Conservation (phyloP, 108 stramenopile genomes). For the Skeletonema menzelii region DNA sequence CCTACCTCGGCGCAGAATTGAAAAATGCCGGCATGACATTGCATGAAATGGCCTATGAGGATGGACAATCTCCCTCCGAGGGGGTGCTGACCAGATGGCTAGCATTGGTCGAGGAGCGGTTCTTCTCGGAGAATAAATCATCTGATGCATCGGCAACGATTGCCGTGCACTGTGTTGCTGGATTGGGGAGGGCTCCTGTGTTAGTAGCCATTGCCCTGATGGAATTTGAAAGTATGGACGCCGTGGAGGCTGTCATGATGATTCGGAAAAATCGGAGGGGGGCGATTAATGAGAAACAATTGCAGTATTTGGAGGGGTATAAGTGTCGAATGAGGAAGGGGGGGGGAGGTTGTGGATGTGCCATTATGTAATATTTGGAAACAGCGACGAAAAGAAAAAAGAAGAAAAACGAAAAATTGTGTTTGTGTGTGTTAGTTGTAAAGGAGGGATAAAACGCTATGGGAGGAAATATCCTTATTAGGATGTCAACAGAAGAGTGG, state of each 20-base stretch:
- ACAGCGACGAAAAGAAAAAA: neutral
- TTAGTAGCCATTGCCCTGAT: constrained; percentile 97
- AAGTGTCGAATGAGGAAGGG: constrained; percentile 51
- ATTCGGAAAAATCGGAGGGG: constrained; percentile 90
- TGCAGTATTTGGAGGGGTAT: constrained; percentile 93
- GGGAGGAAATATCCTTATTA: neutral
- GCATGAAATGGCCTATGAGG: constrained; percentile 95
- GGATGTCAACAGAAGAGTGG: neutral
- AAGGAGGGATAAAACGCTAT: neutral
- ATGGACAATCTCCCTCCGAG: constrained; percentile 87
- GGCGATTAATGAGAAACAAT: constrained; percentile 95
- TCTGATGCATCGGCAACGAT: constrained; percentile 55
- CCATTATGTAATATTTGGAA: neutral
- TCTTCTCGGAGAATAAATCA: constrained; percentile 52
- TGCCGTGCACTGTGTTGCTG: constrained; percentile 99
- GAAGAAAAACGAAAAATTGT: neutral
- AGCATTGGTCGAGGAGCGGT: constrained; percentile 81
- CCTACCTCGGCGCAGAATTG: constrained; percentile 81
- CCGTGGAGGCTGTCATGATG: constrained; percentile 91
- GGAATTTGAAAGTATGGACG: constrained; percentile 91
- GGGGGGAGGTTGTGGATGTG: constrained; percentile 30
- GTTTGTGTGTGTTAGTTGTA: neutral
- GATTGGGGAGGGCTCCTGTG: constrained; percentile 96
- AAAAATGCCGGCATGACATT: constrained; percentile 84
- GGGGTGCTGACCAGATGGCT: constrained; percentile 89